phyloP scores from a whole-genome alignment of 805 yeast genomes.

The Candida montana region DNA sequence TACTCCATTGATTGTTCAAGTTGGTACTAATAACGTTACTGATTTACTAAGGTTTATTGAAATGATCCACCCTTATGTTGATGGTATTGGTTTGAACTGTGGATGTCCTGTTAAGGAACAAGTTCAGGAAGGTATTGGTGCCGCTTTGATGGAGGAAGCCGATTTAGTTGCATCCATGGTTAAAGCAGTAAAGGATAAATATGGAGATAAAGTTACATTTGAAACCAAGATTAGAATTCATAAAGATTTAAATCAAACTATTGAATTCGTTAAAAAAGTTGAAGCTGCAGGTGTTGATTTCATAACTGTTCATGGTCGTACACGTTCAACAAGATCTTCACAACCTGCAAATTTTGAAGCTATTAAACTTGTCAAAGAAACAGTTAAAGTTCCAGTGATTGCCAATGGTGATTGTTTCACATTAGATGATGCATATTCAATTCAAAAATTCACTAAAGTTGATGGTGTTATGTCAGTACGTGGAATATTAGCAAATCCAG shows the following conservation, averaged over 20 bases:
- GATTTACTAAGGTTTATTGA: slow-evolving; percentile 81
- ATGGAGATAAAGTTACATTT: slow-evolving; percentile 65
- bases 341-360: slow-evolving; percentile 81
- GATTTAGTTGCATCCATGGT: slow-evolving; percentile 83
- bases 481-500: slow-evolving; percentile 84
- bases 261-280: slow-evolving; percentile 62
- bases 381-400: slow-evolving; percentile 67
- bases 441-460: slow-evolving; percentile 62
- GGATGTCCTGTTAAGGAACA: slow-evolving; percentile 98
- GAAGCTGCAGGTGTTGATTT: slow-evolving; percentile 90
- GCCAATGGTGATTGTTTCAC: slow-evolving; percentile 95
- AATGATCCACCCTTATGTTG: slow-evolving; percentile 86
- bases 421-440: slow-evolving; percentile 55
- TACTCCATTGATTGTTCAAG: slow-evolving; percentile 75
- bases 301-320: slow-evolving; percentile 91
- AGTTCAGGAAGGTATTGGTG: slow-evolving; percentile 93
- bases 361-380: slow-evolving; percentile 54
- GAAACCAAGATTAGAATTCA: slow-evolving; percentile 94
- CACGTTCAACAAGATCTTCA: slow-evolving; percentile 78
- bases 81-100: slow-evolving; percentile 92
- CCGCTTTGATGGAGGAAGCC: slow-evolving; percentile 84
- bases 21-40: slow-evolving; percentile 80
- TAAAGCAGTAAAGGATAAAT: slow-evolving; percentile 67
- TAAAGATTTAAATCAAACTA: slow-evolving; percentile 64
- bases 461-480: slow-evolving; percentile 97